Conservation (phyloP, 2,329 filamentous ascomycete genomes). For the Cladosporium sp. region DNA sequence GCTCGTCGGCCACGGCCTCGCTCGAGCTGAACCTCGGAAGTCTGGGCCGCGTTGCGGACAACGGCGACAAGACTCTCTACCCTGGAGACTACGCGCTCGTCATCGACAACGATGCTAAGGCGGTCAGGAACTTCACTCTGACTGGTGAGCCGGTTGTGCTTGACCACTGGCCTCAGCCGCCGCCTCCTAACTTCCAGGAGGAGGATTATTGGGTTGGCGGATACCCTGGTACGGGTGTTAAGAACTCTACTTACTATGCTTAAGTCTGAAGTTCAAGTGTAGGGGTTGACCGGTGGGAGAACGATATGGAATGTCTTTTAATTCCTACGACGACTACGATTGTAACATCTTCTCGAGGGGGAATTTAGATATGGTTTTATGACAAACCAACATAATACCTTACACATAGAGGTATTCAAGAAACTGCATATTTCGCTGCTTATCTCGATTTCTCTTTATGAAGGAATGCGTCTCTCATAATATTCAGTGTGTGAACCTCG, state of each 20-base stretch:
- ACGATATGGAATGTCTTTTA: no score
- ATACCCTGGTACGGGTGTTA: constrained; percentile 16
- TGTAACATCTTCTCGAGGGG: no score
- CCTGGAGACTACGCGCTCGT: constrained; percentile 49
- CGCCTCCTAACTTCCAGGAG: constrained; percentile 18
- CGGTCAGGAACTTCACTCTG: constrained; percentile 43
- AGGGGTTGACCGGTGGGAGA: no score
- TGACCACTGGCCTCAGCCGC: constrained; percentile 36
- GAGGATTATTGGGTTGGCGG: constrained; percentile 30
- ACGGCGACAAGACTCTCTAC: constrained; percentile 50
- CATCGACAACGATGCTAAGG: constrained; percentile 43
- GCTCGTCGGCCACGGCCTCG: constrained; percentile 25
- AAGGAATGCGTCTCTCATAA: no score
- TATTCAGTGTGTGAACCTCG: no score
- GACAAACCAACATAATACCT: no score
- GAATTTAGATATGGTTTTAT: no score
- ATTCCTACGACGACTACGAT: no score
- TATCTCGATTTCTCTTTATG: no score
- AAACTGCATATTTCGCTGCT: no score
- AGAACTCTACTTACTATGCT: constrained; percentile 10
- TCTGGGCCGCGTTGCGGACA: constrained; percentile 47
- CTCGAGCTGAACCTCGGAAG: constrained; percentile 47
- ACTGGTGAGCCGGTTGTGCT: constrained; percentile 42
- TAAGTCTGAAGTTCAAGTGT: no score
- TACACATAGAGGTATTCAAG: no score